A percentile compares a stretch with the other conserved stretches of the same genome.
Conservation (phyloP, 2,329 filamentous ascomycete species). For the Orbilia ellipsospora region DNA sequence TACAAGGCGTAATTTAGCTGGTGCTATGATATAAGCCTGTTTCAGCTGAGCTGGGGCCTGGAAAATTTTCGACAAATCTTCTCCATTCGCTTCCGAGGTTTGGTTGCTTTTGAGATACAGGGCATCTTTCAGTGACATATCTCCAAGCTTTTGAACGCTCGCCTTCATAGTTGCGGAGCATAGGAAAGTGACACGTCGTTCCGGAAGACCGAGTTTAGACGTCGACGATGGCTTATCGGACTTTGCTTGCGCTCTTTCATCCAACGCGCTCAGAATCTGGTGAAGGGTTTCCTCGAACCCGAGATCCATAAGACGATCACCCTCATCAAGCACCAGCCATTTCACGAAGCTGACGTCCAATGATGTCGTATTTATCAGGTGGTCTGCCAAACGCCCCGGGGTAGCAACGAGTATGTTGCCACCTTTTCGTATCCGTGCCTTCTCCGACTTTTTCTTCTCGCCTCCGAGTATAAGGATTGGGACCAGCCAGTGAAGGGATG, state of each 20-base stretch:
- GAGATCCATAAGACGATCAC: conserved; percentile 97
- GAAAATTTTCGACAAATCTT: conserved; percentile 71
- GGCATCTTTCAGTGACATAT: conserved; percentile 94
- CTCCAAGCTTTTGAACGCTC: conserved; percentile 91
- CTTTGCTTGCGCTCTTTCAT: conserved; percentile 57
- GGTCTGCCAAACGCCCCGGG: conserved; percentile 88
- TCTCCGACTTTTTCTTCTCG: conserved; percentile 73
- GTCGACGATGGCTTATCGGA: conserved; percentile 4
- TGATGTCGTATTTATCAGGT: conserved; percentile 89
- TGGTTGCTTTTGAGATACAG: conserved; percentile 75
- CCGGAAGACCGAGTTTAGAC: conserved; percentile 64
- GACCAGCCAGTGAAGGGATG: conserved; percentile 91
- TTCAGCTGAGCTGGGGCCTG: conserved; percentile 91
- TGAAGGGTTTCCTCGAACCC: conserved; percentile 95
- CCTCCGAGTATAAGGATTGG: conserved; percentile 83
- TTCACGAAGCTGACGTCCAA: conserved; percentile 87
- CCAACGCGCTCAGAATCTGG: conserved; percentile 79
- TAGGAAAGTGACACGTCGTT: conserved; percentile 83
- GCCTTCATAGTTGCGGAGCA: conserved; percentile 99
- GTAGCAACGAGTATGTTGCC: conserved; percentile 96
- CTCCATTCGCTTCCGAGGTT: conserved; percentile 60
- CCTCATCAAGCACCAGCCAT: conserved; percentile 95
- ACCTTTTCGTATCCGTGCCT: conserved; percentile 81
- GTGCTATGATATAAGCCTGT: conserved; percentile 87
- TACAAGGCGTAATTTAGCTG: conserved; percentile 89